Conservation (phyloP, 2,329 filamentous ascomycete species). For the Ascochyta pisi region DNA sequence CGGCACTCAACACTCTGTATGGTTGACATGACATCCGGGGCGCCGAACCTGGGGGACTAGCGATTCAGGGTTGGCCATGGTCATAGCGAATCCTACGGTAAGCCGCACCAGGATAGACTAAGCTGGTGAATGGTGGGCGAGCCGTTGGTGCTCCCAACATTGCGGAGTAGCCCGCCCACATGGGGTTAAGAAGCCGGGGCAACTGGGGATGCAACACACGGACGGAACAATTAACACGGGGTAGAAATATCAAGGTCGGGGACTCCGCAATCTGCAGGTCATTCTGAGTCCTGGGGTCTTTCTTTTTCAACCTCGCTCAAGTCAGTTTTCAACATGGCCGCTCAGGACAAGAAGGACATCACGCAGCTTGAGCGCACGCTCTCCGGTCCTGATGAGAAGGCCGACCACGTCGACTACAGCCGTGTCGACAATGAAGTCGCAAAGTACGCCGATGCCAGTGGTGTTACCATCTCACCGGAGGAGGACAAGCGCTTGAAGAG, state of each 20-base stretch:
- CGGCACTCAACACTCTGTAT: constrained; percentile 29
- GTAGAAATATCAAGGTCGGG: constrained; percentile 33
- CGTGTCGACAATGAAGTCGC: constrained; percentile 74
- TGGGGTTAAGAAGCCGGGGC: constrained; percentile 30
- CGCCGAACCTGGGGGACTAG: constrained; percentile 15
- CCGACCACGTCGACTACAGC: constrained; percentile 63
- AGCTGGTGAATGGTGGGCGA: constrained; percentile 13
- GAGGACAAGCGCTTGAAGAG: constrained; percentile 67
- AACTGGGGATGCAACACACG: constrained; percentile 24
- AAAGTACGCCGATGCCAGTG: constrained; percentile 66
- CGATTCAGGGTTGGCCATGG: constrained; percentile 17
- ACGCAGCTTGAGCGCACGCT: constrained; percentile 59
- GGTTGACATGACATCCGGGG: constrained; percentile 20
- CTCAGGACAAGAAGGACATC: constrained; percentile 42
- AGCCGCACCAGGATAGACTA: constrained; percentile 14
- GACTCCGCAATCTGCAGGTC: constrained; percentile 24
- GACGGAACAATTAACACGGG: constrained; percentile 26
- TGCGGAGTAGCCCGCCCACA: constrained; percentile 30
- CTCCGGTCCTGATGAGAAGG: constrained; percentile 55
- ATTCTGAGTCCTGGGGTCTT: constrained; percentile 26
- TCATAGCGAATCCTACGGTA: constrained; percentile 14
- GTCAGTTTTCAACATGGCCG: constrained; percentile 29
- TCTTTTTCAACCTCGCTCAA: constrained; percentile 12
- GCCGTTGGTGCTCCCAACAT: constrained; percentile 24
- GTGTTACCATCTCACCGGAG: constrained; percentile 62